A percentile compares a stretch with the other conserved stretches of the same genome.
phyloP scores from a whole-genome alignment of 805 yeast genomes.

The Saccharomycopsis schoenii region DNA sequence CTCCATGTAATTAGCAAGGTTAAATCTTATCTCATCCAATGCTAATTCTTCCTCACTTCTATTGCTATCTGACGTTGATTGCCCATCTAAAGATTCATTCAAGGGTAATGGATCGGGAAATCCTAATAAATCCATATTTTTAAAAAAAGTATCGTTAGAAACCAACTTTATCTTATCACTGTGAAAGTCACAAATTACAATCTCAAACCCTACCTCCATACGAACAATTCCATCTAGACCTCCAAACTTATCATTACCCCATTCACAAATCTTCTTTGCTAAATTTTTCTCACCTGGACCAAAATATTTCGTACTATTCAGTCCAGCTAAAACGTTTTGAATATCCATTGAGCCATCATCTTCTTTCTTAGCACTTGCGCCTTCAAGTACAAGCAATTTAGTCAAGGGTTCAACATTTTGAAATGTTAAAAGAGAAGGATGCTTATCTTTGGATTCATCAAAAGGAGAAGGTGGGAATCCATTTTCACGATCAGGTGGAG shows the following conservation, averaged over 20 bases:
- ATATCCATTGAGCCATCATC: conserved; percentile 54
- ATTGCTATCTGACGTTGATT: neutral
- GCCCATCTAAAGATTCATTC: conserved; percentile 9
- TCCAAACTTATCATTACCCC: conserved; percentile 44
- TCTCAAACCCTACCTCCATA: conserved; percentile 52
- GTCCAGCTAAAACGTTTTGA: conserved; percentile 34
- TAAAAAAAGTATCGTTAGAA: conserved; percentile 33
- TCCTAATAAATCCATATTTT: conserved; percentile 29
- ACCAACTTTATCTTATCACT: conserved; percentile 36
- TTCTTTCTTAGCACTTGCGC: conserved; percentile 59
- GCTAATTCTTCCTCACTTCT: conserved; percentile 20
- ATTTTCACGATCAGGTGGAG: conserved; percentile 5
- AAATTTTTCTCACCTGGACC: conserved; percentile 34
- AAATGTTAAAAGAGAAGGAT: conserved; percentile 33
- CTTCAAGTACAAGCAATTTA: conserved; percentile 46
- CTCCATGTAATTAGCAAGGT: conserved; percentile 18
- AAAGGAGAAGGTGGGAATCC: conserved; percentile 8
- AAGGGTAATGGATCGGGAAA: conserved; percentile 27
- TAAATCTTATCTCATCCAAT: conserved; percentile 20
- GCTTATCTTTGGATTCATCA: neutral
- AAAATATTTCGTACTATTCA: conserved; percentile 20
- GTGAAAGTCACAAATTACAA: conserved; percentile 50
- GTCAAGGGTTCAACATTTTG: conserved; percentile 37
- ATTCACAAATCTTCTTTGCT: conserved; percentile 43
- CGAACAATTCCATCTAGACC: conserved; percentile 47